Evolutionary conservation across 805 yeast species (phyloP).

Genomic region (Blastobotrys parvus): DNA sequence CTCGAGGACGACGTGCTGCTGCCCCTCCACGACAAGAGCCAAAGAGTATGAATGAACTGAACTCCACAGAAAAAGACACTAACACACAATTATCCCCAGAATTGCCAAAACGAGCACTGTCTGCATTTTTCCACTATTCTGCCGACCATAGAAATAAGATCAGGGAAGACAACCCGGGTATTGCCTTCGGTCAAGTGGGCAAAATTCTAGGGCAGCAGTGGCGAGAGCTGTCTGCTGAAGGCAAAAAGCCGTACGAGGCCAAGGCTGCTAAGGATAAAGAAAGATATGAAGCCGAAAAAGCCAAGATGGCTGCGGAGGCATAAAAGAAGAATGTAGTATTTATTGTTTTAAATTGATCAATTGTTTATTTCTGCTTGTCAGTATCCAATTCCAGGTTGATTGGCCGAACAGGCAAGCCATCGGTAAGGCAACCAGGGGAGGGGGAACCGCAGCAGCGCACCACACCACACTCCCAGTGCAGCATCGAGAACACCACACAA

Average conservation of each 20-base stretch:
- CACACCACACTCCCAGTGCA: too few relatives aligned
- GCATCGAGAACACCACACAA: too few relatives aligned
- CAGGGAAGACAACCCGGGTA: conserved; percentile 93
- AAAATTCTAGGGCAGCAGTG: conserved; percentile 91
- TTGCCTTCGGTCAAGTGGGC: conserved; percentile 88
- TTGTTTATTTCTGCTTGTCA: too few relatives aligned
- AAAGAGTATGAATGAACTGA: not conserved
- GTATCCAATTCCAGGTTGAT: too few relatives aligned
- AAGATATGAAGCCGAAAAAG: conserved; percentile 95
- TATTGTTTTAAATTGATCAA: not conserved
- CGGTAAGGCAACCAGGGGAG: too few relatives aligned
- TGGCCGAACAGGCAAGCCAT: too few relatives aligned
- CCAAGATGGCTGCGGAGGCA: too few relatives aligned
- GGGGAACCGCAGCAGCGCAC: too few relatives aligned
- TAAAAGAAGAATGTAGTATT: too few relatives aligned
- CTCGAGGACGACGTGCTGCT: not conserved
- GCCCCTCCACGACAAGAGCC: not conserved
- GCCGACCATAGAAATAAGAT: conserved; percentile 94
- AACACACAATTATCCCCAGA: not conserved
- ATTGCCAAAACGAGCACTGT: conserved; percentile 93
- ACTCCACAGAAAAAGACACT: not conserved
- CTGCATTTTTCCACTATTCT: conserved; percentile 98
- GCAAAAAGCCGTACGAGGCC: conserved; percentile 81
- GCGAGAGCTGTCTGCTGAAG: conserved; percentile 81
- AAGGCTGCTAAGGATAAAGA: conserved; percentile 95